Percentiles rank a stretch among this genome's conserved stretches.
These are phyloP conservation scores for Hamigera avellanea DNA, from an alignment of 495 filamentous ascomycete species.

Conservation along the genomic window DNA sequence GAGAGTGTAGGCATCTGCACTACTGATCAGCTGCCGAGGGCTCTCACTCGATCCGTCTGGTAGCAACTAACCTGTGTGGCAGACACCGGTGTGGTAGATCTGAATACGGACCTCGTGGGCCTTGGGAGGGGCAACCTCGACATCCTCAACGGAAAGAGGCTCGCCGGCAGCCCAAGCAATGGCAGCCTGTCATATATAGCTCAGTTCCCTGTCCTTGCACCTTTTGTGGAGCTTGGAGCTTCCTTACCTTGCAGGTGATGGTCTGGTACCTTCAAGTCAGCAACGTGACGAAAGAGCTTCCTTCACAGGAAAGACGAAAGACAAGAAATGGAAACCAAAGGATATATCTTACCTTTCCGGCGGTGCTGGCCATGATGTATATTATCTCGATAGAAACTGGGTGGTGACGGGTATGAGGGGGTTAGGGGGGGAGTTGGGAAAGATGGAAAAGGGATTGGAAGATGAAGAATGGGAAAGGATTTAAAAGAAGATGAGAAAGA, in stretches of 20 bases:
- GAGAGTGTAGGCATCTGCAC: constrained; percentile 86
- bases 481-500: too few relatives aligned
- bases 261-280: constrained; percentile 34
- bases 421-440: not conserved
- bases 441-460: not conserved
- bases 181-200: constrained; percentile 50
- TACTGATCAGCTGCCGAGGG: too few relatives aligned
- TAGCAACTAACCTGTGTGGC: constrained; percentile 70
- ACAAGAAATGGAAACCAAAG: not conserved
- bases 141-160: constrained; percentile 76
- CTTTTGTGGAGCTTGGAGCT: constrained; percentile 4
- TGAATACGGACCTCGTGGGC: constrained; percentile 94
- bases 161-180: constrained; percentile 94
- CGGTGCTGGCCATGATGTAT: constrained; percentile 36
- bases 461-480: too few relatives aligned
- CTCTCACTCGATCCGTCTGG: too few relatives aligned
- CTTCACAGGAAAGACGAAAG: not conserved
- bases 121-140: constrained; percentile 85
- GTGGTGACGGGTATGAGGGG: not conserved
- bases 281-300: too few relatives aligned
- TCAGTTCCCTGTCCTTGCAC: constrained; percentile 1
- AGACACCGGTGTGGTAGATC: constrained; percentile 94
- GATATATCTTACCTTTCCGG: constrained; percentile 37
- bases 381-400: not conserved
- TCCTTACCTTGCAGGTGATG: constrained; percentile 65